A percentile compares a stretch with the other conserved stretches of the same genome.
phyloP scores from a whole-genome alignment of 2,329 filamentous ascomycete species.

The Colletotrichum simmondsii region DNA sequence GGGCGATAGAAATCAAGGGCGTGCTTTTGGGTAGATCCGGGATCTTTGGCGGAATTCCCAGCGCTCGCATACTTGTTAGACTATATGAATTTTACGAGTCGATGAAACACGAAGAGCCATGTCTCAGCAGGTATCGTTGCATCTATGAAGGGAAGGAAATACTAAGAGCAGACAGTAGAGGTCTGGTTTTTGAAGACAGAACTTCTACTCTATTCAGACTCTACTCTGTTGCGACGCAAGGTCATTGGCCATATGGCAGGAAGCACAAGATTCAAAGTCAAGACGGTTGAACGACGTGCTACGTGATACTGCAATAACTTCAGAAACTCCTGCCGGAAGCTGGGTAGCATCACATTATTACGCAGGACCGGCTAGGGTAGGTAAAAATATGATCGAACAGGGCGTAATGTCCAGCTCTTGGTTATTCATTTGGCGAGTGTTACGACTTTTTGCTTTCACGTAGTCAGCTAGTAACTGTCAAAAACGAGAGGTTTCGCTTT shows the following conservation, averaged over 20 bases:
- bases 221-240: not conserved
- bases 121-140: not conserved
- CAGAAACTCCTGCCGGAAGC: not conserved
- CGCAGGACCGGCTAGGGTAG: not conserved
- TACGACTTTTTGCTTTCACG: not conserved
- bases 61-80: constrained; percentile 11
- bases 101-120: constrained; percentile 13
- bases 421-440: not conserved
- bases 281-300: not conserved
- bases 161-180: too few species aligned
- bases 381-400: not conserved
- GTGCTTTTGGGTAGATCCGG: constrained; percentile 5
- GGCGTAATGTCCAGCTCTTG: not conserved
- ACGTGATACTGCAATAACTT: not conserved
- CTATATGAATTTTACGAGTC: constrained; percentile 33
- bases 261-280: not conserved
- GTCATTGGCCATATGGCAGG: not conserved
- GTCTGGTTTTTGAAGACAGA: not conserved
- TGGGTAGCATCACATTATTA: not conserved
- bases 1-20: not conserved
- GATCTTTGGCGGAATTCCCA: not conserved
- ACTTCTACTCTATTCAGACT: too few species aligned
- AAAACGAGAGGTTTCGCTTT: not conserved
- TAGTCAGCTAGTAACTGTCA: too few species aligned
- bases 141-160: not conserved